Conservation (phyloP, 139 green algal genomes). For the Pseudopediastrum boryanum region DNA sequence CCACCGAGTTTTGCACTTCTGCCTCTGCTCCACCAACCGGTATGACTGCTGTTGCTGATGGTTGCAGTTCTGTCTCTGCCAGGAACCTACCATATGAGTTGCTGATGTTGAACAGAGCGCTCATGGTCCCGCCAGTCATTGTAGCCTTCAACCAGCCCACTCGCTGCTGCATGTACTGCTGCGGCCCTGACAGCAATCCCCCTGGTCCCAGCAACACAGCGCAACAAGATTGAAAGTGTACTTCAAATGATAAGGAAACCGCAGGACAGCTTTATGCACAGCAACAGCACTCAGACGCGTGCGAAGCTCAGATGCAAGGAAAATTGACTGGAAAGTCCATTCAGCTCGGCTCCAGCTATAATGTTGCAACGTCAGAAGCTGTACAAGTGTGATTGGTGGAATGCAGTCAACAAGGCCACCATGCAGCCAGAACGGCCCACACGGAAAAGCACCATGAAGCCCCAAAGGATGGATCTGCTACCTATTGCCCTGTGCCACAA, state of each 20-base stretch:
- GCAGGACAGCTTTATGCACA: neutral
- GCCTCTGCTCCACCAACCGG: no score
- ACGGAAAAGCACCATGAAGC: no score
- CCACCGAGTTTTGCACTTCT: no score
- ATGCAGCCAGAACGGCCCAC: no score
- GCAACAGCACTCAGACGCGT: neutral
- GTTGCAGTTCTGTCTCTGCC: neutral
- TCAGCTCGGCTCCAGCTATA: neutral
- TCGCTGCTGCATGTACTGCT: slow-evolving; percentile 70
- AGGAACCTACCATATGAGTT: slow-evolving; percentile 74
- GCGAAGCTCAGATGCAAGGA: neutral
- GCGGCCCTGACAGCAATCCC: slow-evolving; percentile 42
- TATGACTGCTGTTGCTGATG: neutral
- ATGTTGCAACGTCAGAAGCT: no score
- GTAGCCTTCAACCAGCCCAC: slow-evolving; percentile 52
- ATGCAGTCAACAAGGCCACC: no score
- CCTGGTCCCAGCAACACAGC: slow-evolving; percentile 28
- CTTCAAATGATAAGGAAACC: neutral
- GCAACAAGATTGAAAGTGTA: neutral
- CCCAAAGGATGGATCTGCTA: neutral
- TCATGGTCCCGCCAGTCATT: slow-evolving; percentile 73
- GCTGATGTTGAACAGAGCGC: slow-evolving; percentile 91
- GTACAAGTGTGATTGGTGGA: no score
- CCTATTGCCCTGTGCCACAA: neutral
- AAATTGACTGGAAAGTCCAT: neutral